phyloP scores from a whole-genome alignment of 208 protist genomes.

The Lotmaria passim region DNA sequence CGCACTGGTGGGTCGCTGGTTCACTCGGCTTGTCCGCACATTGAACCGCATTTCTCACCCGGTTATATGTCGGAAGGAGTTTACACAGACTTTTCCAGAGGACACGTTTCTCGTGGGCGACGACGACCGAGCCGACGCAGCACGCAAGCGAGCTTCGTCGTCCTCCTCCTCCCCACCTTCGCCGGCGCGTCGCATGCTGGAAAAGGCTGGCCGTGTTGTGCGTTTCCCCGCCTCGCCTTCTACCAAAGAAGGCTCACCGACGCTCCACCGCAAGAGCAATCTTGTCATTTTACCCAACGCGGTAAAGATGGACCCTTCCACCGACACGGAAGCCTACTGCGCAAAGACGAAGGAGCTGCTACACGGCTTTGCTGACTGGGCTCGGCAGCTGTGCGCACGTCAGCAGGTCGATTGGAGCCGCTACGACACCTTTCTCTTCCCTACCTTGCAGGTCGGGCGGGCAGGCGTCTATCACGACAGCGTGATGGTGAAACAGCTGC shows the following conservation, averaged over 20 bases:
- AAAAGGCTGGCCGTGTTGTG: slow-evolving; percentile 1
- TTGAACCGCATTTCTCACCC: slow-evolving; percentile 53
- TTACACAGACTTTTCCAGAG: slow-evolving; percentile 9
- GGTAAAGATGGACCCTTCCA: slow-evolving; percentile 49
- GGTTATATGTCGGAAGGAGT: slow-evolving; percentile 45
- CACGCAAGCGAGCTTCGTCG: not conserved
- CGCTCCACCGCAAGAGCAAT: slow-evolving; percentile 56
- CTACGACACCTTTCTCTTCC: slow-evolving; percentile 78
- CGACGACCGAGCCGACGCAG: not conserved
- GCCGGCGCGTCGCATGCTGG: not conserved
- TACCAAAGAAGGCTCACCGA: slow-evolving; percentile 20
- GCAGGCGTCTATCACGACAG: slow-evolving; percentile 74
- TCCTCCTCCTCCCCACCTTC: not conserved
- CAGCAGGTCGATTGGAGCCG: slow-evolving; percentile 26
- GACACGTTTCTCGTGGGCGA: slow-evolving; percentile 6
- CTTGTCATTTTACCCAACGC: slow-evolving; percentile 70
- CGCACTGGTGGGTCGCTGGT: slow-evolving; percentile 68
- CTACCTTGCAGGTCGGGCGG: slow-evolving; percentile 76
- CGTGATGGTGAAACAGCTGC: slow-evolving; percentile 51
- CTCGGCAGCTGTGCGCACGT: slow-evolving; percentile 15
- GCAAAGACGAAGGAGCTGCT: slow-evolving; percentile 27
- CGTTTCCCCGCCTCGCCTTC: slow-evolving; percentile 6
- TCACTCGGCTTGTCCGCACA: slow-evolving; percentile 46
- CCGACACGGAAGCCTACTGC: slow-evolving; percentile 43
- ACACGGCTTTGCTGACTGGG: slow-evolving; percentile 49